Conservation (phyloP, 2,329 filamentous ascomycete genomes). For the Cadophora sp. region DNA sequence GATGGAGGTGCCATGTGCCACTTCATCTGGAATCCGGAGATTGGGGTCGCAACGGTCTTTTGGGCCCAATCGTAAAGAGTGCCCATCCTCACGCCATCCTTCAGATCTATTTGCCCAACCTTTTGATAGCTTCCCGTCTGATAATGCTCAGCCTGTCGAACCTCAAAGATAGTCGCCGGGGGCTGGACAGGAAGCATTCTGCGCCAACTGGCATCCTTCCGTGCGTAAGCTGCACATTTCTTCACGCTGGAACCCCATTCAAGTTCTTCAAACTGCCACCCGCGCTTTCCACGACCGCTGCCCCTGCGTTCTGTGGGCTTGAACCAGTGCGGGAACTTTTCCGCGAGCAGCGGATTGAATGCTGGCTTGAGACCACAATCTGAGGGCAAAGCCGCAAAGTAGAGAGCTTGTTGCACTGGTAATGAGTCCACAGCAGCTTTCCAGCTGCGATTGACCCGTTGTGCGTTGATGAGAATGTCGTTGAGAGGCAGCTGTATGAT, state of each 20-base stretch:
- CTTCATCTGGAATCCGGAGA: slow-evolving; percentile 22
- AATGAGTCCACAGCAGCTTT: slow-evolving; percentile 16
- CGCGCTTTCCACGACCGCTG: background rate
- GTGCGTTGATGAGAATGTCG: slow-evolving; percentile 25
- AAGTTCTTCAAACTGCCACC: slow-evolving; percentile 14
- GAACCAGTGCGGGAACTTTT: slow-evolving; percentile 23
- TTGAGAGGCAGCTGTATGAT: slow-evolving; percentile 24
- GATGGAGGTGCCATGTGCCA: slow-evolving; percentile 16
- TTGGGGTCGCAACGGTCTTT: slow-evolving; percentile 12
- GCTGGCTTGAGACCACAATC: background rate
- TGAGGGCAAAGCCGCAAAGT: slow-evolving; percentile 19
- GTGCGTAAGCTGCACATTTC: slow-evolving; percentile 13
- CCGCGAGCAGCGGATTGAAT: slow-evolving; percentile 24
- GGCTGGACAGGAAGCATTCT: slow-evolving; percentile 30
- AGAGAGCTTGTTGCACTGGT: slow-evolving; percentile 20
- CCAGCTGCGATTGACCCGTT: slow-evolving; percentile 24
- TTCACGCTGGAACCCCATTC: slow-evolving; percentile 13
- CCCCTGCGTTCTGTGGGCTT: background rate
- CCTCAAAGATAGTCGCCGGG: slow-evolving; percentile 7
- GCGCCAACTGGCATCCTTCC: slow-evolving; percentile 29
- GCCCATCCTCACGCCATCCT: slow-evolving; percentile 23
- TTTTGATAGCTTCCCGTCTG: background rate
- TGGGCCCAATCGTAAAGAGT: slow-evolving; percentile 24
- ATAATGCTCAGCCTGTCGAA: background rate
- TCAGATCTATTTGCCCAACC: slow-evolving; percentile 5